Percentiles rank a stretch among this genome's conserved stretches.
These are phyloP conservation scores for Alternaria sp. DNA, from an alignment of 2,329 filamentous ascomycete species.

Conservation along the genomic window DNA sequence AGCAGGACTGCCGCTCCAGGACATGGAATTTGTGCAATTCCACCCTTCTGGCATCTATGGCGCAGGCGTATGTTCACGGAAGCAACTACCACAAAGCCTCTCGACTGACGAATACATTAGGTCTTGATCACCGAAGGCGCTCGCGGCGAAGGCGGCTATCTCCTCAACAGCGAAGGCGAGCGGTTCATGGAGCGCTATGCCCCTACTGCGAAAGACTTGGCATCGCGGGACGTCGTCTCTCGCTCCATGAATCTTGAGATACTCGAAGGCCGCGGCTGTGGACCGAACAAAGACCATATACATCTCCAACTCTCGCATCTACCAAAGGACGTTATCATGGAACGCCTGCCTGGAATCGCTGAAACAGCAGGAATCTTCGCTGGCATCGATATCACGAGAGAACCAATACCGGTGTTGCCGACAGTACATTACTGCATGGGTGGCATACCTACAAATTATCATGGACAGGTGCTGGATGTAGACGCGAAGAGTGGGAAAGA, in stretches of 20 bases:
- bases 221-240: slow-evolving; percentile 56
- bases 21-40: slow-evolving; percentile 61
- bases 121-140: slow-evolving; percentile 58
- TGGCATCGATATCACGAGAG: slow-evolving; percentile 57
- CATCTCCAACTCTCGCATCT: slow-evolving; percentile 57
- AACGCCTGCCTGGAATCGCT: slow-evolving; percentile 58
- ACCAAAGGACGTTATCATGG: slow-evolving; percentile 55
- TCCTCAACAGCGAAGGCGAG: slow-evolving; percentile 57
- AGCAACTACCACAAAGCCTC: background rate
- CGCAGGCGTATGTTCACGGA: slow-evolving; percentile 47
- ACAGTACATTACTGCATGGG: slow-evolving; percentile 62
- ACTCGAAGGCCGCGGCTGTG: slow-evolving; percentile 54
- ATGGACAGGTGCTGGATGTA: slow-evolving; percentile 55
- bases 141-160: slow-evolving; percentile 58
- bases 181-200: slow-evolving; percentile 61
- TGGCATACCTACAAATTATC: slow-evolving; percentile 58
- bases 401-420: slow-evolving; percentile 59
- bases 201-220: slow-evolving; percentile 58
- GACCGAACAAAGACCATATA: slow-evolving; percentile 56
- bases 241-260: slow-evolving; percentile 59
- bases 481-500: slow-evolving; percentile 41
- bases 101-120: slow-evolving; percentile 4
- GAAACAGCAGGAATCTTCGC: slow-evolving; percentile 59
- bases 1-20: slow-evolving; percentile 57
- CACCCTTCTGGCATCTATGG: slow-evolving; percentile 60